Conservation (phyloP, 305 asterid species). For the Rubia peregrina region DNA sequence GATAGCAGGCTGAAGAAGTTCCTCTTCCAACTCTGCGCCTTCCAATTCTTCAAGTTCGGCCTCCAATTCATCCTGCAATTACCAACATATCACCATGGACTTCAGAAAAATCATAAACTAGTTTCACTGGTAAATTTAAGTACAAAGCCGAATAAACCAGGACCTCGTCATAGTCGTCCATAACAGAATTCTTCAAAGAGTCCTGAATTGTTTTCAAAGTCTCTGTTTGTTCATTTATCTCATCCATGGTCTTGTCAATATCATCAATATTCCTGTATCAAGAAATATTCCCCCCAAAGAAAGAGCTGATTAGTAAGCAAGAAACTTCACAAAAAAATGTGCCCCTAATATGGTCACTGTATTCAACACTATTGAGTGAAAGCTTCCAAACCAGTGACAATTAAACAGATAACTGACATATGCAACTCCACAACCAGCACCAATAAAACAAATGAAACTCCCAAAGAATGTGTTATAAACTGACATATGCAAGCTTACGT, state of each 20-base stretch:
- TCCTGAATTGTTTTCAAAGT: slow-evolving; percentile 47
- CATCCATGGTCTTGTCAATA: slow-evolving; percentile 55
- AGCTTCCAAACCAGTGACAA: background rate
- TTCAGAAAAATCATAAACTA: background rate
- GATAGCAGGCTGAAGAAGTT: slow-evolving; percentile 41
- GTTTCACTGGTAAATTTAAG: background rate
- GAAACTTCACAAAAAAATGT: background rate
- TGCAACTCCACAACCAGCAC: background rate
- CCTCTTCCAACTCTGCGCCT: slow-evolving; percentile 42
- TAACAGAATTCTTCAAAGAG: slow-evolving; percentile 35
- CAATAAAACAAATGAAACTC: background rate
- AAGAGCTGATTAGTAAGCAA: background rate
- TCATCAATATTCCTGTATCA: slow-evolving; percentile 41
- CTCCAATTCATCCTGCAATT: slow-evolving; percentile 44
- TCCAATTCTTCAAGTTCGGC: slow-evolving; percentile 47
- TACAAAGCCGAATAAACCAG: background rate
- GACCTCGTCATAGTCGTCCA: slow-evolving; percentile 40
- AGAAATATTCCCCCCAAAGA: background rate
- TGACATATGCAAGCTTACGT: slow-evolving; percentile 27
- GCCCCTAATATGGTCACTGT: background rate
- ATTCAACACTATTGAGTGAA: background rate
- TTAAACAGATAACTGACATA: background rate
- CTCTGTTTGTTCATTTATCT: slow-evolving; percentile 46
- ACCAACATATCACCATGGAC: slow-evolving; percentile 3
- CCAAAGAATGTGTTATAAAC: background rate